These are phyloP conservation scores for Fraxinus floribunda DNA, from an alignment of 305 asterid species.

Conservation along the genomic window DNA sequence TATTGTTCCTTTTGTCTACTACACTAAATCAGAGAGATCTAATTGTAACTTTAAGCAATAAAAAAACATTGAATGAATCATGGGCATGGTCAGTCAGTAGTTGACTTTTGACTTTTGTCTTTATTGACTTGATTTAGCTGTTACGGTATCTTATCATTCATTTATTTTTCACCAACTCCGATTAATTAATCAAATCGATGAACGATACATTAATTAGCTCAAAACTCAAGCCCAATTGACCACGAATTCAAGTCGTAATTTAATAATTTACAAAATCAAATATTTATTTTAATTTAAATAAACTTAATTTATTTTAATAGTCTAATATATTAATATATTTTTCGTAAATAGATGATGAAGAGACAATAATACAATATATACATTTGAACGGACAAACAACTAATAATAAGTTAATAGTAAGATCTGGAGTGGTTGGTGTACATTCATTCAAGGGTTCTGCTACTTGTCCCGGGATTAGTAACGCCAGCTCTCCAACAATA, in stretches of 20 bases:
- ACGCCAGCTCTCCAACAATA: not conserved
- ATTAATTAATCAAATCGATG: not conserved
- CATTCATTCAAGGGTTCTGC: not conserved
- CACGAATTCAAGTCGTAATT: not conserved
- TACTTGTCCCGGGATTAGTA: too few relatives aligned
- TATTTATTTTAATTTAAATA: not conserved
- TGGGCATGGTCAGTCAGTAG: conserved; percentile 3
- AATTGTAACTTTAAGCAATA: not conserved
- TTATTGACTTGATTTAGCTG: conserved; percentile 7
- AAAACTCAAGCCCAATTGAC: not conserved
- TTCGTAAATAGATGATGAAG: too few relatives aligned
- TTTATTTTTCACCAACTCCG: conserved; percentile 9
- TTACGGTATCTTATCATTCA: conserved; percentile 16
- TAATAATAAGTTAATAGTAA: too few relatives aligned
- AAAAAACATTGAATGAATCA: not conserved
- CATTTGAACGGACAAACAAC: too few relatives aligned
- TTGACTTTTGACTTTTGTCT: not conserved
- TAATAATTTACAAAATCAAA: not conserved
- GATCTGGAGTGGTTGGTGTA: not conserved
- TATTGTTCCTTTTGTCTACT: conserved; percentile 9
- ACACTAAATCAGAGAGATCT: not conserved
- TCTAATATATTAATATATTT: too few relatives aligned
- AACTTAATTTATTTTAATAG: too few relatives aligned
- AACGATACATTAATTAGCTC: not conserved
- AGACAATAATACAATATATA: not conserved